Percentiles rank a stretch among this genome's conserved stretches.
Evolutionary conservation across 768 basidiomycete species (phyloP).

Genomic region (Calocybe gangraenosa): DNA sequence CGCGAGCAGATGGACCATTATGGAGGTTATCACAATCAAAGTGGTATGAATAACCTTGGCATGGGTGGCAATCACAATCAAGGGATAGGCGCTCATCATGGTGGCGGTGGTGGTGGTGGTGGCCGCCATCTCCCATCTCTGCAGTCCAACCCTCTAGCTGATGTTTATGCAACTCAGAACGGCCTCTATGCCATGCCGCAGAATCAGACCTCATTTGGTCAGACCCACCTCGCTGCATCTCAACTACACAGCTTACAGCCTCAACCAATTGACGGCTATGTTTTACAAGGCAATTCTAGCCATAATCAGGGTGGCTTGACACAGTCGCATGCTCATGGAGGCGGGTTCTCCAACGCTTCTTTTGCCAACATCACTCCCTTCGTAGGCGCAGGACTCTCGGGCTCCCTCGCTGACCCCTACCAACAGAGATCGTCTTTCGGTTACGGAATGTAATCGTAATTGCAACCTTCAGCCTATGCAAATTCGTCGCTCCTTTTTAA

Average conservation of each 20-base stretch:
- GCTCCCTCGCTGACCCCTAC: conserved; percentile 68
- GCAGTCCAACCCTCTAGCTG: conserved; percentile 50
- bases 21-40: conserved; percentile 57
- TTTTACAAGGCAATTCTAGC: conserved; percentile 67
- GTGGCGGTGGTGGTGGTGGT: conserved; percentile 28
- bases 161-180: conserved; percentile 62
- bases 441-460: conserved; percentile 68
- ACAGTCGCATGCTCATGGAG: conserved; percentile 51
- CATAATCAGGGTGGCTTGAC: conserved; percentile 58
- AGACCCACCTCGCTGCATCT: conserved; percentile 43
- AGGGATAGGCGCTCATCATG: conserved; percentile 40
- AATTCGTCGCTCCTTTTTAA: conserved; percentile 21
- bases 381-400: conserved; percentile 50
- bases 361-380: conserved; percentile 45
- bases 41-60: conserved; percentile 54
- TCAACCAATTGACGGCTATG: conserved; percentile 77
- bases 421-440: conserved; percentile 62
- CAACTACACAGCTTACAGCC: conserved; percentile 61
- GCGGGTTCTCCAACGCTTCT: conserved; percentile 55
- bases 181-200: conserved; percentile 58
- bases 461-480: conserved; percentile 20
- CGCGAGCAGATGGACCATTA: conserved; percentile 83
- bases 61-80: conserved; percentile 52
- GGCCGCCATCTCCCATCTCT: conserved; percentile 55
- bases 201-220: conserved; percentile 52